phyloP scores from a whole-genome alignment of 2,329 filamentous ascomycete genomes.

The Ceratocystis variospora region DNA sequence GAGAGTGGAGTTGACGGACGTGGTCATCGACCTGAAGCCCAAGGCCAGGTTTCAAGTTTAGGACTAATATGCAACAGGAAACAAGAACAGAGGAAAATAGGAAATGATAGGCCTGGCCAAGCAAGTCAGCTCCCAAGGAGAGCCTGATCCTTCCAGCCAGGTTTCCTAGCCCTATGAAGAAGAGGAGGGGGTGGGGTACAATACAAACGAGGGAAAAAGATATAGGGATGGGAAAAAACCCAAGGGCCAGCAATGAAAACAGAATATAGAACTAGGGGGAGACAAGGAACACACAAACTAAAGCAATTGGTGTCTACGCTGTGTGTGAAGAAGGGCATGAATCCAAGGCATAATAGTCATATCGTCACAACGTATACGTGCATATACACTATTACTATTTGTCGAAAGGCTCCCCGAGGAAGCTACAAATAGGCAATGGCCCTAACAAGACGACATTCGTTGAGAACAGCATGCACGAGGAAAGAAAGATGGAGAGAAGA shows the following conservation, averaged over 20 bases:
- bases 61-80: not conserved
- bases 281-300: not conserved
- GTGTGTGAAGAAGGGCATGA: not conserved
- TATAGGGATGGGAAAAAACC: not conserved
- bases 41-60: not conserved
- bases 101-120: not conserved
- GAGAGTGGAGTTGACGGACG: not conserved
- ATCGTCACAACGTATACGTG: not conserved
- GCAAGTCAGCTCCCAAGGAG: not conserved
- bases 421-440: too few relatives aligned
- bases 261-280: not conserved
- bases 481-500: not conserved
- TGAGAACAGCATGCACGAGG: not conserved
- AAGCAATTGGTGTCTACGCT: not conserved
- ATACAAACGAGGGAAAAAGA: not conserved
- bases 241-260: not conserved
- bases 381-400: not conserved
- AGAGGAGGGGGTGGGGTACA: not conserved
- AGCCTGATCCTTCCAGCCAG: conserved; percentile 2
- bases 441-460: too few relatives aligned
- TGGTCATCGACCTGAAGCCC: not conserved
- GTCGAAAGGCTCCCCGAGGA: not conserved
- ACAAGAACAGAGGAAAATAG: not conserved
- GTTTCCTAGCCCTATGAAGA: not conserved
- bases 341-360: not conserved